Percentiles rank a stretch among this genome's conserved stretches.
Evolutionary conservation across 768 basidiomycete genomes (phyloP).

Genomic region (Lentinula detonsa): DNA sequence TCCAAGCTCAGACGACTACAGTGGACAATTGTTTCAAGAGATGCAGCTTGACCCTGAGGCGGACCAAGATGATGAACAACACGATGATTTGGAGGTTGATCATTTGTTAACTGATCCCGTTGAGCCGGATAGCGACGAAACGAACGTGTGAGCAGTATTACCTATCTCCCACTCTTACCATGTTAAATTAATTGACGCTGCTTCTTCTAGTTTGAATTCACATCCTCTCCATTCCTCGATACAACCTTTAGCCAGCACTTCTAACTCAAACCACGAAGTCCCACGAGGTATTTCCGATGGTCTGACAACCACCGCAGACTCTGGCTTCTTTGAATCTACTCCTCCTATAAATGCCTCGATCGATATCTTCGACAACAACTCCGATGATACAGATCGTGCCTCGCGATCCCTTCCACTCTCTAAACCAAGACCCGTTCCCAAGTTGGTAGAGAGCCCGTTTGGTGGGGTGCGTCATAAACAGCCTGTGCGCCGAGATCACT

Average conservation of each 20-base stretch:
- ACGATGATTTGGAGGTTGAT: not conserved
- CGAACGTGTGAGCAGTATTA: not conserved
- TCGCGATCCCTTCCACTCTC: not conserved
- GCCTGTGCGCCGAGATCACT: not conserved
- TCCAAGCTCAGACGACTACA: not conserved
- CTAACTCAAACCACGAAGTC: not conserved
- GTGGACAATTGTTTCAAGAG: not conserved
- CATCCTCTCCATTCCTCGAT: not conserved
- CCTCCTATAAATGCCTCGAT: not conserved
- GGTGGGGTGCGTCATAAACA: conserved; percentile 1
- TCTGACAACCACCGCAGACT: not conserved
- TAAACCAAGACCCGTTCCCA: not conserved
- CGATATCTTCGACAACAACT: not conserved
- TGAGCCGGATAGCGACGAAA: not conserved
- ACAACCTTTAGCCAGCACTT: not conserved
- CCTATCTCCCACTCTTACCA: not conserved
- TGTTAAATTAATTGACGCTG: not conserved
- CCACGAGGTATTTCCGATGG: not conserved
- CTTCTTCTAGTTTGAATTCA: not conserved
- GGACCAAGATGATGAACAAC: not conserved
- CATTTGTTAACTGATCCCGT: not conserved
- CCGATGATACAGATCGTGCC: not conserved
- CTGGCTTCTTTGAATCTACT: not conserved
- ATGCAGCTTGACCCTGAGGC: not conserved
- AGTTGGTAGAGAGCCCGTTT: not conserved